These are phyloP conservation scores for Dryas octopetala DNA, from an alignment of 306 rosid genomes.

Conservation along the genomic window DNA sequence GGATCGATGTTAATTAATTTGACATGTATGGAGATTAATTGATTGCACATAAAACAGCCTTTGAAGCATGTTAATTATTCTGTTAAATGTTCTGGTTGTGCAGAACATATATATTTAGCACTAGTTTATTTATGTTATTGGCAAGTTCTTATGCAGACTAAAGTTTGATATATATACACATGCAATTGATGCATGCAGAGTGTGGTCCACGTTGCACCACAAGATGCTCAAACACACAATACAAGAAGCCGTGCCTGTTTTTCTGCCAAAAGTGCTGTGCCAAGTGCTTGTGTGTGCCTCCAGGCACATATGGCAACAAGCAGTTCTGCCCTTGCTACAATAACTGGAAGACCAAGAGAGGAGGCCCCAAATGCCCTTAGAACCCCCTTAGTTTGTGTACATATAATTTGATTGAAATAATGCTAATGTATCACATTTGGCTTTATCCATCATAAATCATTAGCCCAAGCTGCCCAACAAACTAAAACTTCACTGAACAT, in stretches of 20 bases:
- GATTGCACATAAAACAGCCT: too few species aligned
- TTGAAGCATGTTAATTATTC: too few species aligned
- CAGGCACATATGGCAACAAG: constrained; percentile 76
- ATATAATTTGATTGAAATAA: background rate
- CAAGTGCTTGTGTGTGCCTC: constrained; percentile 75
- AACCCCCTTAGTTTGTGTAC: background rate
- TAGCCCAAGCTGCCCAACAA: too few species aligned
- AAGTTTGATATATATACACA: too few species aligned
- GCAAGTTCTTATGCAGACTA: too few species aligned
- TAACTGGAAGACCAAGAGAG: constrained; percentile 81
- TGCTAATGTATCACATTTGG: too few species aligned
- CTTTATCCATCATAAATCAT: too few species aligned
- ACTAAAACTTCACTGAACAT: too few species aligned
- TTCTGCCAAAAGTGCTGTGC: constrained; percentile 75
- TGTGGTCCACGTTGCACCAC: constrained; percentile 52
- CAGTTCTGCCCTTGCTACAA: constrained; percentile 75
- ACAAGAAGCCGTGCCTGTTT: constrained; percentile 76
- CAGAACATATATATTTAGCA: background rate
- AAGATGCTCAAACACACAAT: constrained; percentile 70
- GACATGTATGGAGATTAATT: too few species aligned
- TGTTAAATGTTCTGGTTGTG: background rate
- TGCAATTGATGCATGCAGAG: constrained; percentile 32
- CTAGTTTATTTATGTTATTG: too few species aligned
- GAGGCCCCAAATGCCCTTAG: constrained; percentile 89
- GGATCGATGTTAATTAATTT: background rate